Evolutionary conservation across 495 filamentous ascomycete species (phyloP), one percentile per base, ranked within the genome.

Genomic region (Physcia stellaris): DNA sequence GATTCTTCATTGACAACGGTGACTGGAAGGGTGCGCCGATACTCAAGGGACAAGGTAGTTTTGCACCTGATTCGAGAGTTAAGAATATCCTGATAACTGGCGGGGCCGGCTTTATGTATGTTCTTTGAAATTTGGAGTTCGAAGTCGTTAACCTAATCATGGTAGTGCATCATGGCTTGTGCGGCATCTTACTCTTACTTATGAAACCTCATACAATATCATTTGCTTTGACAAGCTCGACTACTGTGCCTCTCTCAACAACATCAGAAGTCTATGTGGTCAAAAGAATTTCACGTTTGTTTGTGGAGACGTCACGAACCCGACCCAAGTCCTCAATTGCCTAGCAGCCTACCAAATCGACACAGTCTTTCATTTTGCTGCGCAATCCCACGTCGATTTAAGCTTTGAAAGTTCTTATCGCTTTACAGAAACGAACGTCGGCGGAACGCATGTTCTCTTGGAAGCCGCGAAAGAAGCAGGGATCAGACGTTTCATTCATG

Each of bases 221-320:
- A 56, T 85, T 28, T 81, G 75, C n/a, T 81, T 83, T 45, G 80
- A 85, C 57, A 84, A 81, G 56, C 62, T 85, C 27, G 79, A 83
- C 50, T 79, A 80, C 58, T 79, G 75, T 54, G 64, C 79, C 12
- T 79, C 76, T 11, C 58, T 81, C 47, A 77, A 80, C 58, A 85
- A 85, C 57, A 78, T 76, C 9, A 60, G 68, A 4, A 57, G 58
- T 23, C 65, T 85, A 18, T 62, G 77, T 43, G 61, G 60, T 39
- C 60, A 62, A 43, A 62, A 68, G 21, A 84, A 83, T 54, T 86
- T 86, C 52, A 67, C 64, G 15, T 86, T 86, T 51, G 70, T 82
- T 49, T 72, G 75, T 52, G 80, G 79, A 37, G 75, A 83, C 45
- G 68, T 84, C 39, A 75, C 71, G 4, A 70, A 75, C 48, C 71